Evolutionary conservation across 441 rosid genomes (phyloP), one percentile per base, ranked within the genome.

Genomic region (Macaranga tanarius): DNA sequence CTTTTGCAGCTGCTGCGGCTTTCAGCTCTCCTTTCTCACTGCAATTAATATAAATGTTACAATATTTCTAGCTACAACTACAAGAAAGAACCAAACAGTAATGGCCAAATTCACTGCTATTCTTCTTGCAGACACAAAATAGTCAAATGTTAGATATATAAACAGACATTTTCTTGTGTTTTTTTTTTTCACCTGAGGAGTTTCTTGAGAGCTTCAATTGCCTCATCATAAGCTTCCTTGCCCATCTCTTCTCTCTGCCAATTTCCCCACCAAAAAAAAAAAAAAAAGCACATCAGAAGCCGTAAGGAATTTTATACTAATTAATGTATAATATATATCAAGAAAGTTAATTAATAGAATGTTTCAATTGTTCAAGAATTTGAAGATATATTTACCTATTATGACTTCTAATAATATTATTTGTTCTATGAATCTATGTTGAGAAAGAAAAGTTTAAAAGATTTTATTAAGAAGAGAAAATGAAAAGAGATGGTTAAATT

Each of bases 11-110:
- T 5, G 97, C 99, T 10, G 61, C 71, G 3, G 86, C 74, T 83
- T 90, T 90, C 84, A 94, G 75, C 71, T 85, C 97, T 70, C 77
- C 93, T 78, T 94, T 94, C 84, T 94, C 97, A 66, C 98, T 93
- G 91, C 42, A 65, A 40, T 22, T 54, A 42, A 31, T 5, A 31
- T 0, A 2, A 31, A 31, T 31, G 38, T 31, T 31, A 31, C 38
- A 31, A 5, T 31, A 31, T 31, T 31, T 31, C 38, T 31, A 31
- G 38, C 38, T 31, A 31, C 38, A 31, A 31, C 38, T 31, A 31
- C 38, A 31, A 31, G 38, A 31, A 31, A 31, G 5, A 31, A 31
- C 38, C 5, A 31, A 2, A 3, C 38, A 31, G 38, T 5, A 31
- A 31, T n/a, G n/a, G n/a, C 38, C 5, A 31, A 31, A 31, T 31